These are phyloP conservation scores for Trametes meyenii DNA, from an alignment of 768 basidiomycete species.

Conservation along the genomic window DNA sequence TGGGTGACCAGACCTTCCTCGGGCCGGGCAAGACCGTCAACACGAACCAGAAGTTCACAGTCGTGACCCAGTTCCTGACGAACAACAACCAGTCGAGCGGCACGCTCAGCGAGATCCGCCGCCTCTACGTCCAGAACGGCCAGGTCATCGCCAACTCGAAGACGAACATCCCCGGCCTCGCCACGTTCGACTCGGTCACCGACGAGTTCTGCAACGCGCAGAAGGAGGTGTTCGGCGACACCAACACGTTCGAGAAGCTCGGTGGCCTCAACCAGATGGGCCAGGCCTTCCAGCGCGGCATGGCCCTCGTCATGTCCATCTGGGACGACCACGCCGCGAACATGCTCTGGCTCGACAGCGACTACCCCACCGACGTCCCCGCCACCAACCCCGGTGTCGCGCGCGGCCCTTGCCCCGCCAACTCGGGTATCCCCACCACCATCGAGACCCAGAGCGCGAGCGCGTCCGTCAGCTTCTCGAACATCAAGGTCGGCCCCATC, in stretches of 20 bases:
- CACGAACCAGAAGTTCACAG: conserved; percentile 54
- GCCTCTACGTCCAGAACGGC: conserved; percentile 58
- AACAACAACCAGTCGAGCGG: conserved; percentile 47
- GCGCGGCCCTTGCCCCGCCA: conserved; percentile 53
- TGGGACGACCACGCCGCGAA: conserved; percentile 58
- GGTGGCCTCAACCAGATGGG: conserved; percentile 46
- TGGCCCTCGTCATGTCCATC: conserved; percentile 52
- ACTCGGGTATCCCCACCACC: conserved; percentile 47
- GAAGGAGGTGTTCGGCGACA: conserved; percentile 50
- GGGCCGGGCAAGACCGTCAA: conserved; percentile 52
- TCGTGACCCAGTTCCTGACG: conserved; percentile 63
- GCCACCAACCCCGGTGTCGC: conserved; percentile 46
- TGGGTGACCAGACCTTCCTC: conserved; percentile 52
- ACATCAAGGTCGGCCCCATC: conserved; percentile 56
- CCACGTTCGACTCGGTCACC: conserved; percentile 50
- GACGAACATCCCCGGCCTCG: conserved; percentile 48
- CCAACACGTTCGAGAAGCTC: conserved; percentile 43
- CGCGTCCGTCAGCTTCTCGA: conserved; percentile 53
- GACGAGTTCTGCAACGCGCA: conserved; percentile 49
- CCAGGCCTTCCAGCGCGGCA: conserved; percentile 42
- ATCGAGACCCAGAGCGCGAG: conserved; percentile 43
- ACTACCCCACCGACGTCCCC: conserved; percentile 29
- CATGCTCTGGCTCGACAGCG: conserved; percentile 34
- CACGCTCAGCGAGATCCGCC: conserved; percentile 55
- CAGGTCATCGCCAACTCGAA: conserved; percentile 55